Percentiles rank a stretch among this genome's conserved stretches.
Conservation (phyloP, 208 protist genomes). For the Tetramitus jugosus region DNA sequence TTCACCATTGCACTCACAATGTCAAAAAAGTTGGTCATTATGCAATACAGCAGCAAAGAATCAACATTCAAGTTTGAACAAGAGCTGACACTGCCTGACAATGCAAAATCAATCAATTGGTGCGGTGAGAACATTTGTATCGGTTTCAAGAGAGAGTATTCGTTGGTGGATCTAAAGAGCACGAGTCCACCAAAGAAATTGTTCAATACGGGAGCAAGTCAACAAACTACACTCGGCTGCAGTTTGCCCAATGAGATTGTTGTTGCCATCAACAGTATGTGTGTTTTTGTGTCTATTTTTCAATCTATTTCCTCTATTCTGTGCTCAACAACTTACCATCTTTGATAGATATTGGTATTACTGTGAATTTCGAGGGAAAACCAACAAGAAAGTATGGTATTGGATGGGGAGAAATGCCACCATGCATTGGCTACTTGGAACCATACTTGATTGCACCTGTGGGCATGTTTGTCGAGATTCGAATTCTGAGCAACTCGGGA, state of each 20-base stretch:
- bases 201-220: not conserved
- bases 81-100: constrained; percentile 23
- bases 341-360: constrained; percentile 13
- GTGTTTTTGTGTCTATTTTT: too few species aligned
- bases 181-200: not conserved
- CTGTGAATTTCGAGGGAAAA: constrained; percentile 21
- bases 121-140: constrained; percentile 26
- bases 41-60: constrained; percentile 24
- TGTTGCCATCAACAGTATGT: not conserved
- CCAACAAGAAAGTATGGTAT: constrained; percentile 22
- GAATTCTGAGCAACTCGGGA: not conserved
- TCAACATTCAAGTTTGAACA: constrained; percentile 7
- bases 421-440: constrained; percentile 23
- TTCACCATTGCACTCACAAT: constrained; percentile 16
- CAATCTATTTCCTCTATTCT: not conserved
- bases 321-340: not conserved
- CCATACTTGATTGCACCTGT: constrained; percentile 26
- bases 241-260: not conserved
- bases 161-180: constrained; percentile 6
- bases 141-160: constrained; percentile 27
- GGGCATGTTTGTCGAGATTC: constrained; percentile 3
- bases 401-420: not conserved
- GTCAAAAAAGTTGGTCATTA: constrained; percentile 9
- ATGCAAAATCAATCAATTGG: constrained; percentile 26
- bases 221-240: not conserved